Evolutionary conservation across 116 monocot species (phyloP).

Genomic region (Posidonia oceanica): DNA sequence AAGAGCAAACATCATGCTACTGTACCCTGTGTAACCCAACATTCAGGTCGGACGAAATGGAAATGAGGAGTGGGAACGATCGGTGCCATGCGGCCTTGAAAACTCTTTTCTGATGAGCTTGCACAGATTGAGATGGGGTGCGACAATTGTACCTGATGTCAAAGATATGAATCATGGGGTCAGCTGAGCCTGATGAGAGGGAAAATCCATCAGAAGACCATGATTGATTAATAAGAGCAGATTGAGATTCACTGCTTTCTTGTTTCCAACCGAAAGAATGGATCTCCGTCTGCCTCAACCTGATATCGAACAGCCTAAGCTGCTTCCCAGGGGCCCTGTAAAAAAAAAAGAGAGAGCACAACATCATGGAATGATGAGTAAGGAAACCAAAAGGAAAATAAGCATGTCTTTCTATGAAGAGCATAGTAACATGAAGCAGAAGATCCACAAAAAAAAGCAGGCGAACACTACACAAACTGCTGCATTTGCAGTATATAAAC

Average conservation of each 20-base stretch:
- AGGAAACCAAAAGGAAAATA: too few relatives aligned
- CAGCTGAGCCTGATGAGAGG: conserved; percentile 66
- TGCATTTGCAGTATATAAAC: not conserved
- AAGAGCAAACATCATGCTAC: not conserved
- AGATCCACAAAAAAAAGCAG: not conserved
- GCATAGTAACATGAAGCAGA: too few relatives aligned
- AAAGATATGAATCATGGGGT: conserved; percentile 84
- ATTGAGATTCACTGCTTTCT: conserved; percentile 87
- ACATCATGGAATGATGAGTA: too few relatives aligned
- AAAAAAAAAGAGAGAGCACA: not conserved
- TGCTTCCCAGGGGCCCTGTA: conserved; percentile 54
- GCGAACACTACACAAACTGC: not conserved
- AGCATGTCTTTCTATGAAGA: too few relatives aligned
- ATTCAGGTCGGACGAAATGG: conserved; percentile 88
- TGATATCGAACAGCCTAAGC: conserved; percentile 68
- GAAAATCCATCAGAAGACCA: conserved; percentile 91
- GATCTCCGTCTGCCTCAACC: conserved; percentile 58
- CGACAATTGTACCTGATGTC: conserved; percentile 56
- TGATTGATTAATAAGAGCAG: conserved; percentile 74
- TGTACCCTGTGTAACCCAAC: conserved; percentile 67
- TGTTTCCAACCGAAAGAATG: conserved; percentile 97
- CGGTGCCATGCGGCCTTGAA: conserved; percentile 91
- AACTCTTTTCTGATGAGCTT: conserved; percentile 79
- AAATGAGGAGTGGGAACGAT: conserved; percentile 51
- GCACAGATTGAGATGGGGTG: conserved; percentile 59